These are phyloP conservation scores for Rosa persica DNA, from an alignment of 306 rosid species.

Conservation along the genomic window DNA sequence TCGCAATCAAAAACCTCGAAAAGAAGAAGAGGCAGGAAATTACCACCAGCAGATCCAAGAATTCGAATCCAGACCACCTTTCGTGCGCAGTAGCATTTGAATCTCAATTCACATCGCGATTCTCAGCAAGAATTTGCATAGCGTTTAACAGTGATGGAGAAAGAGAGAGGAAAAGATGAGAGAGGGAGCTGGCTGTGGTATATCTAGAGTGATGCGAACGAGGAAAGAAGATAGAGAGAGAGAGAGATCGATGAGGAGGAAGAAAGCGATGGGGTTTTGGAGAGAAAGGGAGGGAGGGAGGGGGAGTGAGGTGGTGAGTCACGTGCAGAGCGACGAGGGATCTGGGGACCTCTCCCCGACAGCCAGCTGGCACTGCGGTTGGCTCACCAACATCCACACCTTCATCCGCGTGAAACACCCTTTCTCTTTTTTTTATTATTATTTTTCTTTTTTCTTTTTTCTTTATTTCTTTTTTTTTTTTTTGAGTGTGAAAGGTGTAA, in stretches of 20 bases:
- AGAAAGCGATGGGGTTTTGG: slow-evolving; percentile 46
- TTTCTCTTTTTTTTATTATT: neutral
- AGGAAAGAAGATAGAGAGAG: slow-evolving; percentile 8
- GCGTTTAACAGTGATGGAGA: neutral
- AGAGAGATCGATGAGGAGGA: neutral
- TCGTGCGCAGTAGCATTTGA: slow-evolving; percentile 36
- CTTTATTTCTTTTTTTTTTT: too few species aligned
- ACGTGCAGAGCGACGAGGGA: slow-evolving; percentile 66
- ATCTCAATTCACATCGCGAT: slow-evolving; percentile 39
- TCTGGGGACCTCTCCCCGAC: slow-evolving; percentile 84
- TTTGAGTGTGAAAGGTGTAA: too few species aligned
- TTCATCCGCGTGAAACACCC: slow-evolving; percentile 71
- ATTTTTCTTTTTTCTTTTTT: too few species aligned
- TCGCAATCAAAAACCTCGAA: neutral
- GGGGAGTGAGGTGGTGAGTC: slow-evolving; percentile 52
- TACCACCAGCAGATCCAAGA: slow-evolving; percentile 87
- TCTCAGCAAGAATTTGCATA: neutral
- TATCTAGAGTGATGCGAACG: slow-evolving; percentile 24
- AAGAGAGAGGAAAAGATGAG: slow-evolving; percentile 2
- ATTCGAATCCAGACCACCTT: slow-evolving; percentile 40
- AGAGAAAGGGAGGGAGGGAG: slow-evolving; percentile 21
- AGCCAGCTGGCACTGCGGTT: slow-evolving; percentile 97
- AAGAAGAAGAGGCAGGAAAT: slow-evolving; percentile 17
- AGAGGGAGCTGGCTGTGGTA: neutral
- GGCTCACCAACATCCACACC: slow-evolving; percentile 98